phyloP scores from a whole-genome alignment of 2,329 filamentous ascomycete species.

The Diaporthe destruens region DNA sequence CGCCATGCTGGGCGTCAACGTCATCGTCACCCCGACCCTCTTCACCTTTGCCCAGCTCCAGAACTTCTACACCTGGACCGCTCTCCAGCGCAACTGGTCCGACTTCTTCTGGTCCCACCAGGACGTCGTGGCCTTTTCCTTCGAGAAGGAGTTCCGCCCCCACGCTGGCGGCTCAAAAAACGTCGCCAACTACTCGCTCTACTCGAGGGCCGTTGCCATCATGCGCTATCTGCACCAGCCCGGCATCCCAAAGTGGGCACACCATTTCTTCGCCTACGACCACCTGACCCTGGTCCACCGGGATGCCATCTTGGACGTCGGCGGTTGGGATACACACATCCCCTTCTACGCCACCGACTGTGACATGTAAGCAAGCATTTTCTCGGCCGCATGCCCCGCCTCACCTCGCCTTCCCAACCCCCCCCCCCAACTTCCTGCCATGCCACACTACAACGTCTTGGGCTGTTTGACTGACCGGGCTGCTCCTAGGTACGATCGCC shows the following conservation, averaged over 20 bases:
- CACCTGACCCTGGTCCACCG: slow-evolving; percentile 64
- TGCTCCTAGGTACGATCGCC: slow-evolving; percentile 50
- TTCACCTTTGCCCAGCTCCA: slow-evolving; percentile 67
- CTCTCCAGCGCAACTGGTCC: slow-evolving; percentile 58
- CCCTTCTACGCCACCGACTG: slow-evolving; percentile 65
- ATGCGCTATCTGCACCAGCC: slow-evolving; percentile 51
- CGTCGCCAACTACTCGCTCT: slow-evolving; percentile 57
- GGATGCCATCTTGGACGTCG: slow-evolving; percentile 56
- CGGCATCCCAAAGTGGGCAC: slow-evolving; percentile 57
- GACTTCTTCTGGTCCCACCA: slow-evolving; percentile 68
- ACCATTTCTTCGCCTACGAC: slow-evolving; percentile 64
- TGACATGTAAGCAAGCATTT: slow-evolving; percentile 52
- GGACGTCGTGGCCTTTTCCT: slow-evolving; percentile 61
- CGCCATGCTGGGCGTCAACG: slow-evolving; percentile 61
- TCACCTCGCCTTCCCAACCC: too few species aligned
- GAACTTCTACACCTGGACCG: slow-evolving; percentile 63
- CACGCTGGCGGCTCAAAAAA: slow-evolving; percentile 53
- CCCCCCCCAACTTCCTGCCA: background rate
- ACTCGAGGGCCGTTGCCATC: slow-evolving; percentile 52
- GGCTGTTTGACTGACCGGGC: slow-evolving; percentile 1
- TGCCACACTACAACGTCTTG: background rate
- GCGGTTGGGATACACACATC: slow-evolving; percentile 65
- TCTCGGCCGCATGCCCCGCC: background rate
- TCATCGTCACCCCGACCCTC: slow-evolving; percentile 63
- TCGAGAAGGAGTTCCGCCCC: slow-evolving; percentile 54